Percentiles rank a stretch among this genome's conserved stretches.
Evolutionary conservation across 176 grass and related monocot species (phyloP).

Genomic region (Lolium perenne): DNA sequence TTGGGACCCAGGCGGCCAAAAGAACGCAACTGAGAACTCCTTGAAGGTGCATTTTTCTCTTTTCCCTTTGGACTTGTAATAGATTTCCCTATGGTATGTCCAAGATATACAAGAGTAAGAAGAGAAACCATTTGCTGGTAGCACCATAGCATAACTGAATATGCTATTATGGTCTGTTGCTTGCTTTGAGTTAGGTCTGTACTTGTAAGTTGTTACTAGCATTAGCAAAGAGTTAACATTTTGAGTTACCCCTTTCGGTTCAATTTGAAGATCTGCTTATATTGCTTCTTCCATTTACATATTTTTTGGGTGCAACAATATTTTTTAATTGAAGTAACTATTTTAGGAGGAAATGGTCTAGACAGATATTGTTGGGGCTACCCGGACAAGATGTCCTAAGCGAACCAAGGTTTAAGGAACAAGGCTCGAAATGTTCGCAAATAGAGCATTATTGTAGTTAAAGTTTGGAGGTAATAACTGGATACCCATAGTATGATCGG

Average conservation of each 20-base stretch:
- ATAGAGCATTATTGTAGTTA: not conserved
- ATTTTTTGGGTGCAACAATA: not conserved
- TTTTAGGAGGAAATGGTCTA: not conserved
- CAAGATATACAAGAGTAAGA: not conserved
- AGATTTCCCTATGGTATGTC: not conserved
- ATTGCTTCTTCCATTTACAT: not conserved
- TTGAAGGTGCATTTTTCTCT: not conserved
- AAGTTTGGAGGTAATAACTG: not conserved
- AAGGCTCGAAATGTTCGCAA: not conserved
- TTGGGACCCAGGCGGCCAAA: not conserved
- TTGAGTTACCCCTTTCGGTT: constrained; percentile 22
- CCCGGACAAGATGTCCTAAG: not conserved
- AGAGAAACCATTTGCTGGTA: not conserved
- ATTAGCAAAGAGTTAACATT: not conserved
- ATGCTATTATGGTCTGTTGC: constrained; percentile 2
- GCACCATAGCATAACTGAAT: not conserved
- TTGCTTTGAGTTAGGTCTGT: constrained; percentile 10
- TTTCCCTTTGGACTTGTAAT: not conserved
- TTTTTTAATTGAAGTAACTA: not conserved
- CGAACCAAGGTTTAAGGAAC: not conserved
- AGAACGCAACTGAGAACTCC: not conserved
- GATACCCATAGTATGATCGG: not conserved
- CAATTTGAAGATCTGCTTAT: not conserved
- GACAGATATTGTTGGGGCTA: not conserved
- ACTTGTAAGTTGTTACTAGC: not conserved